Conservation (phyloP, 495 filamentous ascomycete genomes). For the Bryoglossum gracile region DNA sequence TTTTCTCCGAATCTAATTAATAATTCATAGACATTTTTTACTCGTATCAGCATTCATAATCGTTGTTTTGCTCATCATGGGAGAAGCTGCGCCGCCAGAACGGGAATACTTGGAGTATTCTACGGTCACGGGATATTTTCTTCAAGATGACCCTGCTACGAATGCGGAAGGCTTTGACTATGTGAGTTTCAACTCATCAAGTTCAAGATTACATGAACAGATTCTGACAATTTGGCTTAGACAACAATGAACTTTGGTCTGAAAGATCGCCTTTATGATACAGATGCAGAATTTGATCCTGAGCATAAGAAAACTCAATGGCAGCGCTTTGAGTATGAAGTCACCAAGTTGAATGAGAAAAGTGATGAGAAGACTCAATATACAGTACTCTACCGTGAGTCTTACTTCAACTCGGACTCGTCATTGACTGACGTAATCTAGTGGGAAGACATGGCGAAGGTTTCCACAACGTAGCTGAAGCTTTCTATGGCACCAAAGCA, state of each 20-base stretch:
- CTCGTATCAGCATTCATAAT: conserved; percentile 18
- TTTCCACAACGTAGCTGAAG: conserved; percentile 58
- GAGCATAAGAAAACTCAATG: conserved; percentile 48
- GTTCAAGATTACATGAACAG: no score
- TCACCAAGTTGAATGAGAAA: conserved; percentile 45
- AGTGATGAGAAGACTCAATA: conserved; percentile 45
- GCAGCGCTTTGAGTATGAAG: conserved; percentile 55
- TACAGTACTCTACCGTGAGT: conserved; percentile 53
- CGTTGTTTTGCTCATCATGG: conserved; percentile 13
- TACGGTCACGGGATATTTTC: conserved; percentile 60
- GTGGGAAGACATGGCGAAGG: conserved; percentile 66
- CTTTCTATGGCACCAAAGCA: conserved; percentile 56
- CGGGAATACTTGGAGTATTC: conserved; percentile 48
- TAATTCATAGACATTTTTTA: no score
- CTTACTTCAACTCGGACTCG: not conserved
- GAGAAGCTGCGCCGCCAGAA: conserved; percentile 12
- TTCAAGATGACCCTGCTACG: conserved; percentile 59
- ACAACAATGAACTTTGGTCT: conserved; percentile 59
- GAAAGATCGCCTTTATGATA: conserved; percentile 49
- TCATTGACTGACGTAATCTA: not conserved
- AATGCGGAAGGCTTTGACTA: conserved; percentile 60
- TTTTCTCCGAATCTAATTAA: no score
- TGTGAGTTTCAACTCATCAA: conserved; percentile 42
- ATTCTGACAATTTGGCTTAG: conserved; percentile 30
- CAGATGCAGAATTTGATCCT: conserved; percentile 34